Conservation (phyloP, 2,329 filamentous ascomycete genomes). For the Fusarium redolens region DNA sequence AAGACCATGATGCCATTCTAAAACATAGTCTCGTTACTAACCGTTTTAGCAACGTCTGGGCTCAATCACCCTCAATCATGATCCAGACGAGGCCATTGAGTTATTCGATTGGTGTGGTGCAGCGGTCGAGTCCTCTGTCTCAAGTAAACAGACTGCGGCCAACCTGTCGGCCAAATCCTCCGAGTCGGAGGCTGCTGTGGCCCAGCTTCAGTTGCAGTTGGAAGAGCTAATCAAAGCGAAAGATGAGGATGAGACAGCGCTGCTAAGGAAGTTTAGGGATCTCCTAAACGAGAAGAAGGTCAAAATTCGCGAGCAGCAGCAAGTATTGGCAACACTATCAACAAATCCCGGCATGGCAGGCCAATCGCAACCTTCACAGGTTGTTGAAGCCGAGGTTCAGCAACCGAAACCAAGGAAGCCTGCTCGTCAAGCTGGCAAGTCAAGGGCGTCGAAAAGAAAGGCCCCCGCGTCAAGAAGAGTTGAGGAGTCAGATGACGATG, state of each 20-base stretch:
- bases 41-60: slow-evolving; percentile 74
- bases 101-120: slow-evolving; percentile 77
- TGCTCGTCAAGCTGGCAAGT: slow-evolving; percentile 47
- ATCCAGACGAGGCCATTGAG: slow-evolving; percentile 69
- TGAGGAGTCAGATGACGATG: slow-evolving; percentile 58
- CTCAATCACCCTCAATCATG: slow-evolving; percentile 66
- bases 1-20: slow-evolving; percentile 44
- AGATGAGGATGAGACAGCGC: slow-evolving; percentile 71
- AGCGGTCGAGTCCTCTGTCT: slow-evolving; percentile 62
- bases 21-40: slow-evolving; percentile 38
- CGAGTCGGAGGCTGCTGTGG: slow-evolving; percentile 66
- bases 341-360: slow-evolving; percentile 50
- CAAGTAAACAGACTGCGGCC: slow-evolving; percentile 57
- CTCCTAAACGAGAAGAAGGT: slow-evolving; percentile 84
- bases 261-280: slow-evolving; percentile 76
- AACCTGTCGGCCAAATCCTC: slow-evolving; percentile 55
- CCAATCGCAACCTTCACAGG: slow-evolving; percentile 45
- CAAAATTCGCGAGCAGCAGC: slow-evolving; percentile 80
- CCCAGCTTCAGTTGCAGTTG: slow-evolving; percentile 70
- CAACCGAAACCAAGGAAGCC: slow-evolving; percentile 39
- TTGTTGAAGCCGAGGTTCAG: slow-evolving; percentile 13
- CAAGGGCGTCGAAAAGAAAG: slow-evolving; percentile 64
- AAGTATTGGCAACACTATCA: slow-evolving; percentile 63
- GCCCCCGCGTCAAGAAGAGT: slow-evolving; percentile 51
- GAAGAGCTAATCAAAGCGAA: slow-evolving; percentile 75